Evolutionary conservation across 2,329 filamentous ascomycete species (phyloP), one percentile per base, ranked within the genome.

Genomic region (Cadophora malorum): DNA sequence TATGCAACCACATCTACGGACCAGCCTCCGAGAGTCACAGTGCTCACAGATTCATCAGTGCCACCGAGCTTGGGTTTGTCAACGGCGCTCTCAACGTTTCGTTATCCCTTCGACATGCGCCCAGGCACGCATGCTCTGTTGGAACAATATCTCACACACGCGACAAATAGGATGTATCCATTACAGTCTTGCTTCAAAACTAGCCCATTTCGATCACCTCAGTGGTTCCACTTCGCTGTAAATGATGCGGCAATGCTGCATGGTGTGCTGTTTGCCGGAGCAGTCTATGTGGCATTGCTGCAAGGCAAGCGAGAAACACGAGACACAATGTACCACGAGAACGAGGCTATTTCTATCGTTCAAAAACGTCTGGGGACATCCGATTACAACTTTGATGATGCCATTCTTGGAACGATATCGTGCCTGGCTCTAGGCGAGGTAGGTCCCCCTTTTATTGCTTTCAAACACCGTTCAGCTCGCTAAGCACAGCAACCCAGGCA

Each of bases 351-450:
- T 6, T 28, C 50, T 0, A 65, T 73, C 31, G 55, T 74, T n/a
- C 70, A 73, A n/a, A 47, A 69, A 35, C 65, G 69, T 21, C 28
- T 72, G 16, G 21, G 9, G 14, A 58, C 61, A 10, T 61, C 68
- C 21, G 35, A 16, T 12, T n/a, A 25, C 7, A 33, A 33, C 10
- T 49, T 70, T 16, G 61, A 65, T 2, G 70, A 74, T 61, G 62
- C 66, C 3, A 72, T 66, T 0, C 62, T 73, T 49, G 71, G 70
- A 4, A 70, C 72, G 21, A 62, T 74, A n/a, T 70, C 68, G 41
- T 75, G 73, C 35, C 50, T 74, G 14, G 72, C 72, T 25, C 35
- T 74, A 19, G 73, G 73, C 19, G 73, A 70, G 65, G 68, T 72
- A 49, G 31, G 61, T 4, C 31, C 7, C 28, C 28, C 6, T 5